These are phyloP conservation scores for Cryptococcus neoformans DNA, from an alignment of 1,284 basidiomycete genomes.

Conservation along the genomic window DNA sequence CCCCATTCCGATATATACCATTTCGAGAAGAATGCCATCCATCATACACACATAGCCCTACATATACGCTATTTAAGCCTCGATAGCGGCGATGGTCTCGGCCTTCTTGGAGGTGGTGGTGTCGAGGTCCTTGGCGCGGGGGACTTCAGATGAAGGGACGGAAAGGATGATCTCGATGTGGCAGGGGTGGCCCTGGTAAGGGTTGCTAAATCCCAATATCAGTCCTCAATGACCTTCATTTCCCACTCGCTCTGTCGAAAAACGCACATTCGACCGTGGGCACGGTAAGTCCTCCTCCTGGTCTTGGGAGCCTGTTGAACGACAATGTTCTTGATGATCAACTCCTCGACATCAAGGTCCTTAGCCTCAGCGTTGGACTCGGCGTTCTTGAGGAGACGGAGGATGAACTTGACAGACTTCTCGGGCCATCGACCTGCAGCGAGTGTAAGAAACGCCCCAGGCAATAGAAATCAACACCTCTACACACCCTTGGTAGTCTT, in stretches of 20 bases:
- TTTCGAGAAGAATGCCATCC: constrained; percentile 32
- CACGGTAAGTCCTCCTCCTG: constrained; percentile 98
- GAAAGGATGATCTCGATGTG: constrained; percentile 93
- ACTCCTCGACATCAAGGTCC: constrained; percentile 88
- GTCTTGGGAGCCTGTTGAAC: constrained; percentile 99
- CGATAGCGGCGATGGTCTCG: constrained; percentile 50
- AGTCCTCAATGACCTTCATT: background rate
- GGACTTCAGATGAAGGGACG: constrained; percentile 73
- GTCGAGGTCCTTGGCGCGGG: constrained; percentile 81
- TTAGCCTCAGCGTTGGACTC: constrained; percentile 99
- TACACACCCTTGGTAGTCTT: constrained; percentile 88
- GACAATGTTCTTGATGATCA: constrained; percentile 94
- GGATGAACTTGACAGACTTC: constrained; percentile 97
- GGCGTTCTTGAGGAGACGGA: constrained; percentile 95
- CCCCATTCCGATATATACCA: background rate
- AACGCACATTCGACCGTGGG: constrained; percentile 77
- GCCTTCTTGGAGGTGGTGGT: constrained; percentile 48
- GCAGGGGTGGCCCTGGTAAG: constrained; percentile 86
- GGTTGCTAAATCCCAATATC: constrained; percentile 54
- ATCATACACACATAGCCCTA: constrained; percentile 36
- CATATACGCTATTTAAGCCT: constrained; percentile 41
- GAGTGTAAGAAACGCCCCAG: constrained; percentile 2
- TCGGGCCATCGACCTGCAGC: constrained; percentile 95
- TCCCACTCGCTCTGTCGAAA: background rate
- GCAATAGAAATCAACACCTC: background rate